Evolutionary conservation across 2,329 filamentous ascomycete genomes (phyloP).

Genomic region (Aspergillus thermomutatus): DNA sequence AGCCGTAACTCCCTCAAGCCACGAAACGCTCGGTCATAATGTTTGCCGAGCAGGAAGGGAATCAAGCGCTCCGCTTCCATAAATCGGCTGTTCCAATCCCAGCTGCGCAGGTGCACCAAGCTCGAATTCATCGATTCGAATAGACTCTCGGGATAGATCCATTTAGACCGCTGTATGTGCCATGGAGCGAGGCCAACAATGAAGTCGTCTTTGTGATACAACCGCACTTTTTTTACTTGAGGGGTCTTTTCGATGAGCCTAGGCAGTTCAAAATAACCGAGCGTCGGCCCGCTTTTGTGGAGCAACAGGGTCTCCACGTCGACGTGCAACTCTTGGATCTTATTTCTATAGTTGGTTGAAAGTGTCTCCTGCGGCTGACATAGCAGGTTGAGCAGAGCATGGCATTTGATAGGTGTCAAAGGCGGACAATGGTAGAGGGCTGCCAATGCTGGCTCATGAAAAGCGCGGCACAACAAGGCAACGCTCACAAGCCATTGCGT

Average conservation of each 20-base stretch:
- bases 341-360: conserved; percentile 63
- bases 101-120: conserved; percentile 46
- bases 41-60: conserved; percentile 50
- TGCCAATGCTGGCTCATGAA: conserved; percentile 69
- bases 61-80: conserved; percentile 34
- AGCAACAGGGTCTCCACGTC: conserved; percentile 60
- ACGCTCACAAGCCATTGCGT: conserved; percentile 61
- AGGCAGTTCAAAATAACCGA: conserved; percentile 54
- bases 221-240: conserved; percentile 65
- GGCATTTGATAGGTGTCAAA: conserved; percentile 53
- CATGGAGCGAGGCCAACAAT: conserved; percentile 30
- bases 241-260: conserved; percentile 62
- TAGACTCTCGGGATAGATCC: conserved; percentile 65
- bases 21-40: conserved; percentile 55
- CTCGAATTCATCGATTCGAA: conserved; percentile 60
- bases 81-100: conserved; percentile 56
- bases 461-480: conserved; percentile 61
- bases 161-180: conserved; percentile 46
- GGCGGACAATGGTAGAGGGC: conserved; percentile 69
- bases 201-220: conserved; percentile 66
- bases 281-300: conserved; percentile 51
- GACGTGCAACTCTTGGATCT: conserved; percentile 67
- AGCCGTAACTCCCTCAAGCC: conserved; percentile 34
- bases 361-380: conserved; percentile 50
- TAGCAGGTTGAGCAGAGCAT: conserved; percentile 53